These are phyloP conservation scores for Cutaneotrichosporon daszewskae DNA, from an alignment of 1,284 basidiomycete genomes.

Conservation along the genomic window DNA sequence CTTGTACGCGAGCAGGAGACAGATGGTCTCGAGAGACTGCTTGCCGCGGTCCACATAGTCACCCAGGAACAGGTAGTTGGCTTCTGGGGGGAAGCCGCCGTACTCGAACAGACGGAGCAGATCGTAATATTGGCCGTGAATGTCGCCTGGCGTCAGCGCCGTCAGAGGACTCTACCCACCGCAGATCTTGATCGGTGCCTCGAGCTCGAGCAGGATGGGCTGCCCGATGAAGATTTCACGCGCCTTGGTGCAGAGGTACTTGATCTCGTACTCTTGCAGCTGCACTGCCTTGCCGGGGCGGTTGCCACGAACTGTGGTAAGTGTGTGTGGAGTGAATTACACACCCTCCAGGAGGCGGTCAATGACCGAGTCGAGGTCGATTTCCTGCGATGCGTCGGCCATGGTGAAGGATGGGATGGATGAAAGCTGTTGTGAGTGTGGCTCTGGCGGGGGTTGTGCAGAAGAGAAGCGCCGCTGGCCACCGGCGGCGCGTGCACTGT, in stretches of 20 bases:
- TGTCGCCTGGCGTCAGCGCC: constrained; percentile 48
- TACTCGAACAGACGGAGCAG: constrained; percentile 58
- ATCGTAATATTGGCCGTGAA: constrained; percentile 60
- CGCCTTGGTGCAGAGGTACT: constrained; percentile 57
- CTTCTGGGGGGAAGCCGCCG: constrained; percentile 58
- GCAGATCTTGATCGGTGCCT: constrained; percentile 61
- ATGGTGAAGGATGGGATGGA: constrained; percentile 28
- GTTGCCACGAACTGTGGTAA: constrained; percentile 53
- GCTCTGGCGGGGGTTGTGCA: constrained; percentile 3
- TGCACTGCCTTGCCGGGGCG: constrained; percentile 58
- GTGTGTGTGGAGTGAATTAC: constrained; percentile 33
- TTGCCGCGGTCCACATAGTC: constrained; percentile 61
- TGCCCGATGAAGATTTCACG: constrained; percentile 59
- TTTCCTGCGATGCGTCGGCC: constrained; percentile 58
- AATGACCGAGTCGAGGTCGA: constrained; percentile 97
- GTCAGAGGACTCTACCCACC: constrained; percentile 42
- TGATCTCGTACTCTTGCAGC: constrained; percentile 59
- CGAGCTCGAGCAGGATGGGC: constrained; percentile 58
- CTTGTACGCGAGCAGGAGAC: constrained; percentile 53
- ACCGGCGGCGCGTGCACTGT: not conserved
- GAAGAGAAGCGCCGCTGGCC: not conserved
- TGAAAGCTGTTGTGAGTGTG: too few relatives aligned
- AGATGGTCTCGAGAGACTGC: constrained; percentile 59
- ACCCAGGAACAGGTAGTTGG: constrained; percentile 59
- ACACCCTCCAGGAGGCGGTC: constrained; percentile 92